phyloP scores from a whole-genome alignment of 2,329 filamentous ascomycete species.

The Aspergillus clavatus region DNA sequence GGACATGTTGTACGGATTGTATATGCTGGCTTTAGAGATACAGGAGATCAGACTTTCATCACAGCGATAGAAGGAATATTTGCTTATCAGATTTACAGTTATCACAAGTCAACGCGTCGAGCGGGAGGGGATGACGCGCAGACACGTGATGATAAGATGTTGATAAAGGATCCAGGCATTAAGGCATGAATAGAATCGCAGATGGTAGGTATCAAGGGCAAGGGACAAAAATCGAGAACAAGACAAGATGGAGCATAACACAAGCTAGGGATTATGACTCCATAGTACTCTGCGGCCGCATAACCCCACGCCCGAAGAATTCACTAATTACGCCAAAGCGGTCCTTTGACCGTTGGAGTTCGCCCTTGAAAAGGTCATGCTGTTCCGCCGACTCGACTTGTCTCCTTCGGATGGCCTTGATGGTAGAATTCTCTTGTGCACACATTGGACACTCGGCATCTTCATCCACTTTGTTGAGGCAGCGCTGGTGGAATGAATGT shows the following conservation, averaged over 20 bases:
- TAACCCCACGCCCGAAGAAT: slow-evolving; percentile 92
- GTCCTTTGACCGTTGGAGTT: slow-evolving; percentile 71
- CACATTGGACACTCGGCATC: slow-evolving; percentile 82
- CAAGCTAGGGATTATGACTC: slow-evolving; percentile 14
- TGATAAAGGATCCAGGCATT: not conserved
- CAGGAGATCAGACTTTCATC: not conserved
- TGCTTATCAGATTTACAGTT: not conserved
- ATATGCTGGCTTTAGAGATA: not conserved
- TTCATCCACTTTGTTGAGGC: slow-evolving; percentile 64
- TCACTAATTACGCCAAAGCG: slow-evolving; percentile 87
- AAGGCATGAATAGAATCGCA: not conserved
- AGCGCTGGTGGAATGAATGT: slow-evolving; percentile 92
- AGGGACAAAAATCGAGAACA: not conserved
- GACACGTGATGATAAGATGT: slow-evolving; percentile 30
- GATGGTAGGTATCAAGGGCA: not conserved
- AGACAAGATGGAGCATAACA: slow-evolving; percentile 5
- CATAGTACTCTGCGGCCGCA: slow-evolving; percentile 50
- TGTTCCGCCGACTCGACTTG: slow-evolving; percentile 82
- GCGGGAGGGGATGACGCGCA: slow-evolving; percentile 18
- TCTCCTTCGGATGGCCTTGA: slow-evolving; percentile 76
- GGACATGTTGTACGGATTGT: slow-evolving; percentile 25
- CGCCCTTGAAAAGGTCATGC: slow-evolving; percentile 83
- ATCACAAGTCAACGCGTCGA: not conserved
- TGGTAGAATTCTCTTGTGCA: slow-evolving; percentile 75
- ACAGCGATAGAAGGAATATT: not conserved